Percentiles rank a stretch among this genome's conserved stretches.
Evolutionary conservation across 768 basidiomycete genomes (phyloP).

Genomic region (Rhodosporidiobolus sp.): DNA sequence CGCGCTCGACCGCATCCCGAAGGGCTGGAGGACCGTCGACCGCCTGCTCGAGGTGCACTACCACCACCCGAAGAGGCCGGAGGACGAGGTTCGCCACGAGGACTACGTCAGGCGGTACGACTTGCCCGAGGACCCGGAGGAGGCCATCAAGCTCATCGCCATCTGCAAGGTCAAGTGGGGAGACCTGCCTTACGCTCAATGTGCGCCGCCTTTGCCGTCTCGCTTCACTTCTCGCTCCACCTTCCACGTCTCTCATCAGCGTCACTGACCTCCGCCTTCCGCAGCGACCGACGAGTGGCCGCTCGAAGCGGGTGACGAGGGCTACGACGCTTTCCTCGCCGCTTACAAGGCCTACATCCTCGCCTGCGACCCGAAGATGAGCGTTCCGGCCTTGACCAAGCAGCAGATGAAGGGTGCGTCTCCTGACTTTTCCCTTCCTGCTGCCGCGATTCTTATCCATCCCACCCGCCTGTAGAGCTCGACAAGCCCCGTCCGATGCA

Average conservation of each 20-base stretch:
- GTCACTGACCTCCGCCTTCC: neutral
- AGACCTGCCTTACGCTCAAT: constrained; percentile 70
- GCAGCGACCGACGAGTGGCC: constrained; percentile 33
- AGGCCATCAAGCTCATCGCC: constrained; percentile 62
- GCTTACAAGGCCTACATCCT: constrained; percentile 68
- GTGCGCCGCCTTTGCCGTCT: neutral
- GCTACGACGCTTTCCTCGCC: constrained; percentile 61
- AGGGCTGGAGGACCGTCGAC: constrained; percentile 82
- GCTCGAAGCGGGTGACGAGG: constrained; percentile 52
- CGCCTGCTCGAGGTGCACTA: constrained; percentile 74
- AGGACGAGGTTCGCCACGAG: constrained; percentile 8
- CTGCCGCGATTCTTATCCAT: neutral
- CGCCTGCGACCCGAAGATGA: constrained; percentile 61
- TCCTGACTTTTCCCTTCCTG: too few species aligned
- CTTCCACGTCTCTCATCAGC: too few species aligned
- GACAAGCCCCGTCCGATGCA: constrained; percentile 46
- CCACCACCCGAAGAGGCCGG: constrained; percentile 44
- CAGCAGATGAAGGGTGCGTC: constrained; percentile 37
- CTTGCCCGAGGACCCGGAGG: constrained; percentile 56
- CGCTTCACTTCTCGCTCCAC: too few species aligned
- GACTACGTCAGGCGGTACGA: neutral
- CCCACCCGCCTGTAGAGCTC: constrained; percentile 1
- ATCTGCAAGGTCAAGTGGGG: constrained; percentile 92
- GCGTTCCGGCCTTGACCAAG: constrained; percentile 51
- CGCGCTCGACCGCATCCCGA: constrained; percentile 64